Evolutionary conservation across 768 basidiomycete genomes (phyloP).

Genomic region (Melanogaster broomeanus): DNA sequence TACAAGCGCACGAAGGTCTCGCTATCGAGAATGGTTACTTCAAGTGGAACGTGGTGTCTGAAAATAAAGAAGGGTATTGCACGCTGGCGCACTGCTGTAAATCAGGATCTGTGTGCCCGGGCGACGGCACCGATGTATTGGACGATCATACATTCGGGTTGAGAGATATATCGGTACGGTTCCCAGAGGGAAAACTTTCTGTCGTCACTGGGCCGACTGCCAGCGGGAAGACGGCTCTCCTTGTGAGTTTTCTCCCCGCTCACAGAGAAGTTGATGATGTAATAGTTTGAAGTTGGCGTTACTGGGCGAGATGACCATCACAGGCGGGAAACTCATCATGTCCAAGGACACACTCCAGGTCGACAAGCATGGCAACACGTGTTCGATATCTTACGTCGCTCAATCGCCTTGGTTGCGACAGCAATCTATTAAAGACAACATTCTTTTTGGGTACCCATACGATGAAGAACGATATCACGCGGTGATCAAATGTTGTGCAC

Average conservation of each 20-base stretch:
- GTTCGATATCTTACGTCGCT: conserved; percentile 64
- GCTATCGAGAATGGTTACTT: conserved; percentile 51
- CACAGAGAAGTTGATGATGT: not conserved
- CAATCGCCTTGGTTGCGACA: conserved; percentile 68
- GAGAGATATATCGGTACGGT: conserved; percentile 38
- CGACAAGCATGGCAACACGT: conserved; percentile 57
- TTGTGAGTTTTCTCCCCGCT: conserved; percentile 18
- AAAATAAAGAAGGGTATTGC: conserved; percentile 19
- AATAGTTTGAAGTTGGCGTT: conserved; percentile 20
- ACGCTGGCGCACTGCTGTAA: not conserved
- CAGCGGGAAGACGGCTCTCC: conserved; percentile 43
- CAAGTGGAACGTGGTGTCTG: conserved; percentile 50
- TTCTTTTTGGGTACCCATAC: conserved; percentile 66
- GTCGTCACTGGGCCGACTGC: conserved; percentile 46
- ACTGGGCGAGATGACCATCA: conserved; percentile 32
- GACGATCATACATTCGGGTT: conserved; percentile 37
- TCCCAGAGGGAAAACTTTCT: conserved; percentile 43
- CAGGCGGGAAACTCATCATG: conserved; percentile 32
- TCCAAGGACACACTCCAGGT: conserved; percentile 47
- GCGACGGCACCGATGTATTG: not conserved
- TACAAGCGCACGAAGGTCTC: conserved; percentile 31
- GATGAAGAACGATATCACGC: conserved; percentile 69
- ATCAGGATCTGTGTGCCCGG: not conserved
- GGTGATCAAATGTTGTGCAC: conserved; percentile 77
- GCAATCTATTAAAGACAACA: conserved; percentile 73